phyloP scores from a whole-genome alignment of 495 filamentous ascomycete genomes.

The Physcia stellaris region DNA sequence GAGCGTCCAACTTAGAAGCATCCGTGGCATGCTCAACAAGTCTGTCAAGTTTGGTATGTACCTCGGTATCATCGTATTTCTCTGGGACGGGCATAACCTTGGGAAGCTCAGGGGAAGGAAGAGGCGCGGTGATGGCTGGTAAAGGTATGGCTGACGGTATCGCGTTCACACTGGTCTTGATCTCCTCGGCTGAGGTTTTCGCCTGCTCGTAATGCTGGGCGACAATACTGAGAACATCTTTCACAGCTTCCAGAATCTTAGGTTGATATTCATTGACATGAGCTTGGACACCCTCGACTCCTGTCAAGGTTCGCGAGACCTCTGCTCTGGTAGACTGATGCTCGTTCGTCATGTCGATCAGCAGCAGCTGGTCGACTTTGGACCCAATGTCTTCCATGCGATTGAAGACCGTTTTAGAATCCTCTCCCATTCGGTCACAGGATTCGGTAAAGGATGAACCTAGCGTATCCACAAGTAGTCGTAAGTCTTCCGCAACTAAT shows the following conservation, averaged over 20 bases:
- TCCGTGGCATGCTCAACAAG: constrained; percentile 49
- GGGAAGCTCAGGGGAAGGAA: constrained; percentile 23
- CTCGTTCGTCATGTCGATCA: constrained; percentile 55
- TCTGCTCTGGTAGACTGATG: constrained; percentile 68
- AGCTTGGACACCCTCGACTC: constrained; percentile 61
- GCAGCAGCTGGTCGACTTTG: constrained; percentile 60
- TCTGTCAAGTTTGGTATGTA: constrained; percentile 78
- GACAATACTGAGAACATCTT: constrained; percentile 69
- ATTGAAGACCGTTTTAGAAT: constrained; percentile 70
- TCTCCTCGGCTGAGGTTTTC: constrained; percentile 35
- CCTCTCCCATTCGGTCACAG: constrained; percentile 68
- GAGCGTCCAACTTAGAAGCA: constrained; percentile 30
- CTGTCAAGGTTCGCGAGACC: constrained; percentile 51
- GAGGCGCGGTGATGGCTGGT: constrained; percentile 29
- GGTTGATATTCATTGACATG: constrained; percentile 71
- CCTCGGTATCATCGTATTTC: constrained; percentile 53
- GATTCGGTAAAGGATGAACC: constrained; percentile 70
- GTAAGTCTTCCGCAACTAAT: constrained; percentile 71
- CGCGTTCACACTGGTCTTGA: constrained; percentile 37
- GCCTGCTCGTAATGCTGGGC: constrained; percentile 66
- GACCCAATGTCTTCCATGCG: constrained; percentile 61
- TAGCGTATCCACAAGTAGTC: constrained; percentile 68
- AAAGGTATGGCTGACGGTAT: constrained; percentile 38
- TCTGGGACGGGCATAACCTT: constrained; percentile 21
- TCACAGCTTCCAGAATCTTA: constrained; percentile 66